Conservation (phyloP, 805 yeast species). For the Cyberlindnera lachancei region DNA sequence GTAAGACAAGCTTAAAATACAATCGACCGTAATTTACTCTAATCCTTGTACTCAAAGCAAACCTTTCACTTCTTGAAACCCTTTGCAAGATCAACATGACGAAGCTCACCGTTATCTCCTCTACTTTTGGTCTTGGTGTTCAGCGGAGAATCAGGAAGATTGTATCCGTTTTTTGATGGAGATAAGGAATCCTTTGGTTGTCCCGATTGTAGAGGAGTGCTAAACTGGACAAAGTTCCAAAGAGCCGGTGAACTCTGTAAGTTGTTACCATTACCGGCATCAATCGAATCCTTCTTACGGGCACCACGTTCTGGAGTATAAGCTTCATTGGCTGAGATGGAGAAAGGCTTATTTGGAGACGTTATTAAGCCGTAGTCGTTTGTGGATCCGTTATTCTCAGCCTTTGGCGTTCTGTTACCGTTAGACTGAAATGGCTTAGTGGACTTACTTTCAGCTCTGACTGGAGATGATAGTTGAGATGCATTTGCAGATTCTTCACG, state of each 20-base stretch:
- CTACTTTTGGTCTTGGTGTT: conserved; percentile 7
- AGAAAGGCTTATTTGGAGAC: conserved; percentile 35
- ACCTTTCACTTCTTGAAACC: conserved; percentile 34
- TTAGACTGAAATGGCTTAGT: not conserved
- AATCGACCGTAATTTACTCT: too few species aligned
- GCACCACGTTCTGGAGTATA: conserved; percentile 57
- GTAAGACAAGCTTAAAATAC: too few species aligned
- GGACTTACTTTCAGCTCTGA: conserved; percentile 5
- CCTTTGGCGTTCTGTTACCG: conserved; percentile 6
- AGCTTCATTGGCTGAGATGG: conserved; percentile 49
- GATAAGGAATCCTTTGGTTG: conserved; percentile 12
- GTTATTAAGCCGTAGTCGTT: conserved; percentile 19
- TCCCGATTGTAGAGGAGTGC: conserved; percentile 31
- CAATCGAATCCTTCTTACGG: conserved; percentile 13
- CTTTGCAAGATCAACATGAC: conserved; percentile 40
- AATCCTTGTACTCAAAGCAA: too few species aligned
- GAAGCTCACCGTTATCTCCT: conserved; percentile 31
- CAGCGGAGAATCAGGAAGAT: conserved; percentile 19
- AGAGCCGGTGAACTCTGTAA: conserved; percentile 69
- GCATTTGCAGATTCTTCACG: conserved; percentile 5
- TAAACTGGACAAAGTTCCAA: conserved; percentile 86
- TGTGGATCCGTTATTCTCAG: conserved; percentile 6
- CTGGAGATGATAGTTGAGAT: conserved; percentile 14
- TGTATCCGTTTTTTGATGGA: conserved; percentile 15
- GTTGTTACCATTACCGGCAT: conserved; percentile 11